Conservation (phyloP, 352 stramenopile species). For the Phytophthora pini region DNA sequence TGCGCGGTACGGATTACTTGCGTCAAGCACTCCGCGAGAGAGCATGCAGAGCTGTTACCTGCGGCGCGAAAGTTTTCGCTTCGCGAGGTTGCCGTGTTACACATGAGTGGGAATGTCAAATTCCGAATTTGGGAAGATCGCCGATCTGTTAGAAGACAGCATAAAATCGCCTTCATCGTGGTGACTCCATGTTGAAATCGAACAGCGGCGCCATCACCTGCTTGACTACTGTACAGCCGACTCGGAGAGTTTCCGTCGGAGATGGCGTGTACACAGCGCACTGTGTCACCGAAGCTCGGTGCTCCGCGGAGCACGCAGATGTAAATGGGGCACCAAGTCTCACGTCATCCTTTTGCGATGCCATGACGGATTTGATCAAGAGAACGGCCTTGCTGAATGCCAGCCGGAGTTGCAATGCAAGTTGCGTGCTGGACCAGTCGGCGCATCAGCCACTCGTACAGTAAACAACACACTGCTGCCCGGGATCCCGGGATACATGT, state of each 20-base stretch:
- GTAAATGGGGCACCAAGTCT: constrained; percentile 25
- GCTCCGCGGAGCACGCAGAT: constrained; percentile 22
- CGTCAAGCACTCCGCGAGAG: constrained; percentile 13
- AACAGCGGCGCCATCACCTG: neutral
- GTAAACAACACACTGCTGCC: too few species aligned
- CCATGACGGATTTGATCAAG: constrained; percentile 18
- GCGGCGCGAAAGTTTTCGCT: constrained; percentile 26
- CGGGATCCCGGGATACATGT: too few species aligned
- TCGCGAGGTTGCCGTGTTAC: constrained; percentile 22
- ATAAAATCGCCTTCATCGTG: constrained; percentile 3
- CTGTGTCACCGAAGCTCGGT: too few species aligned
- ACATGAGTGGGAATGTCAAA: constrained; percentile 6
- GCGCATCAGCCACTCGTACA: too few species aligned
- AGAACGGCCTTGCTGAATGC: constrained; percentile 25
- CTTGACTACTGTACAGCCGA: neutral
- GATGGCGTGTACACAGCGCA: too few species aligned
- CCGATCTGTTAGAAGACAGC: constrained; percentile 8
- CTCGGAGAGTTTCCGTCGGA: too few species aligned
- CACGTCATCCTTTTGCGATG: constrained; percentile 28
- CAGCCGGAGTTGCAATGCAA: constrained; percentile 6
- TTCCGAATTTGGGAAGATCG: constrained; percentile 1
- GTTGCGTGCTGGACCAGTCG: too few species aligned
- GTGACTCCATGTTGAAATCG: neutral
- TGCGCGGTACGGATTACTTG: constrained; percentile 10
- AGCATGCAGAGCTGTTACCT: constrained; percentile 3